Conservation (phyloP, 768 basidiomycete genomes). For the Mycena amicta region DNA sequence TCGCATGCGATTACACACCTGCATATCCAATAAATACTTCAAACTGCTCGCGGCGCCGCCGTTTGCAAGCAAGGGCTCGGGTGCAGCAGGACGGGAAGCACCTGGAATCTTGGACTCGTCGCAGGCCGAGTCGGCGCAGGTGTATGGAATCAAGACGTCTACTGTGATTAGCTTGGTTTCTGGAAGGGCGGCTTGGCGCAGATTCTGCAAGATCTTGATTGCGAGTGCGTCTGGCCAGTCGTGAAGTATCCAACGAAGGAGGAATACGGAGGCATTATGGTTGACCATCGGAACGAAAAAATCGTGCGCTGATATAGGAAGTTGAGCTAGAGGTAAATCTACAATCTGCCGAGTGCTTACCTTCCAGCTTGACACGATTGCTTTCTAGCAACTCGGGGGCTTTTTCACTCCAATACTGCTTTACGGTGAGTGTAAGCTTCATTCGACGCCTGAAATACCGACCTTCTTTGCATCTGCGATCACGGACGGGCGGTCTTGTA, state of each 20-base stretch:
- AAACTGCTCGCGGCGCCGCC: background rate
- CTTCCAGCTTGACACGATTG: background rate
- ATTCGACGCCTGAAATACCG: background rate
- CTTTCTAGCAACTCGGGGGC: background rate
- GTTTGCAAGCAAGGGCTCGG: background rate
- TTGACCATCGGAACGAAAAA: background rate
- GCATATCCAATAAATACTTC: conserved; percentile 1
- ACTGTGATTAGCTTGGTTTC: background rate
- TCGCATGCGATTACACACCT: background rate
- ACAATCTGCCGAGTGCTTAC: background rate
- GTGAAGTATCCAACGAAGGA: too few relatives aligned
- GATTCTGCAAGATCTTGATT: background rate
- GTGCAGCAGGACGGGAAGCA: background rate
- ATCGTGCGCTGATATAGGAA: background rate
- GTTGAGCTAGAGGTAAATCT: background rate
- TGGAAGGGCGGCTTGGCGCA: background rate
- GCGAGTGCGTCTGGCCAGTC: background rate
- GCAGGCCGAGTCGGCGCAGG: background rate
- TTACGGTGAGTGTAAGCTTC: background rate
- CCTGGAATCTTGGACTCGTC: background rate
- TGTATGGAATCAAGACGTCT: background rate
- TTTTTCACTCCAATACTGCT: background rate
- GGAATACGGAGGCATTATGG: too few relatives aligned
- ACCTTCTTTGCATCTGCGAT: background rate
- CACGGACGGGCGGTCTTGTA: background rate